These are phyloP conservation scores for Poronia punctata DNA, from an alignment of 495 filamentous ascomycete genomes.

Conservation along the genomic window DNA sequence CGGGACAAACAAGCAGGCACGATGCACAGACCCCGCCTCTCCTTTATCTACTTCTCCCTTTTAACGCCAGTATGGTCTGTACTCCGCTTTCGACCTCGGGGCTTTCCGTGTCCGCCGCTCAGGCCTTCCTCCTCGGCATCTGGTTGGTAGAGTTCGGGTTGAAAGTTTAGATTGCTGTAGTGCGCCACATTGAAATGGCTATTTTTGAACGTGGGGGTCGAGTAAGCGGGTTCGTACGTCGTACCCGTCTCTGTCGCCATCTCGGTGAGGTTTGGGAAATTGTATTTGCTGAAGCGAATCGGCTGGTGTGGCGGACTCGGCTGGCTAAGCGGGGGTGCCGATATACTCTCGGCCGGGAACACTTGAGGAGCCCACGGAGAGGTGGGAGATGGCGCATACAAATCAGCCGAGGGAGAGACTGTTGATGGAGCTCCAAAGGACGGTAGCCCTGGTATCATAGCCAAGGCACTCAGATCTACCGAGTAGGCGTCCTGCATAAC, in stretches of 20 bases:
- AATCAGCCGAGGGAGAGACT: conserved; percentile 24
- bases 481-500: conserved; percentile 28
- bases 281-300: conserved; percentile 43
- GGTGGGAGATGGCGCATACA: conserved; percentile 33
- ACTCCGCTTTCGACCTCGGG: conserved; percentile 32
- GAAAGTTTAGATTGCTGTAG: conserved; percentile 78
- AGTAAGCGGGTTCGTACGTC: conserved; percentile 41
- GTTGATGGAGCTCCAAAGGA: conserved; percentile 21
- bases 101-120: conserved; percentile 15
- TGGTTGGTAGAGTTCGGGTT: conserved; percentile 57
- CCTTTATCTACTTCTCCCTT: conserved; percentile 23
- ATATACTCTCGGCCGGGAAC: conserved; percentile 22
- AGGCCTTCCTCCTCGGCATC: conserved; percentile 33
- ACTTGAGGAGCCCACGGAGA: conserved; percentile 35
- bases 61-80: conserved; percentile 29
- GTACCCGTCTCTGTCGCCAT: conserved; percentile 18
- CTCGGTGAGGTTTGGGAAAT: conserved; percentile 33
- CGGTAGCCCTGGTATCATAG: conserved; percentile 40
- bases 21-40: conserved; percentile 12
- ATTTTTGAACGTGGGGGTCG: conserved; percentile 50
- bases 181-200: conserved; percentile 77
- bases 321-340: conserved; percentile 24
- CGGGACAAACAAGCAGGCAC: conserved; percentile 10
- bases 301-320: conserved; percentile 28
- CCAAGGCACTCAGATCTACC: conserved; percentile 35